phyloP scores from a whole-genome alignment of 139 green algal species.

The Coelastrella sp. region DNA sequence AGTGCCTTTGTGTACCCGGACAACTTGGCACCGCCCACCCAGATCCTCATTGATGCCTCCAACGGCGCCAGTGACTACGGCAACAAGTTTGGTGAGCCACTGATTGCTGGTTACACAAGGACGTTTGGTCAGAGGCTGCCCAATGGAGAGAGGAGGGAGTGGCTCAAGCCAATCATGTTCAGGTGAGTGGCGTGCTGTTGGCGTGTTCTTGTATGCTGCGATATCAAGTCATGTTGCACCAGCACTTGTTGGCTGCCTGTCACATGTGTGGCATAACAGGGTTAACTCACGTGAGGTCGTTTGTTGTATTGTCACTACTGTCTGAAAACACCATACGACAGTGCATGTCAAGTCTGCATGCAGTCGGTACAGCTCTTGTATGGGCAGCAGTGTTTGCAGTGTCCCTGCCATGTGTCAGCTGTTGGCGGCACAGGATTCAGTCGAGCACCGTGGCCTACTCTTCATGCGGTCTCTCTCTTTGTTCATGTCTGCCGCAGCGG shows the following conservation, averaged over 20 bases:
- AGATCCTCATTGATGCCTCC: conserved; percentile 99
- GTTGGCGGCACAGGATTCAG: too few species aligned
- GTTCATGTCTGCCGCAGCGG: conserved; percentile 62
- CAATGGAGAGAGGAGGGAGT: conserved; percentile 93
- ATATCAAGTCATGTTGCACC: too few species aligned
- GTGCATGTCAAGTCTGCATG: too few species aligned
- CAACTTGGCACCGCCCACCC: conserved; percentile 83
- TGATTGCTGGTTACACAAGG: conserved; percentile 95
- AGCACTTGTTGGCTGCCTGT: too few species aligned
- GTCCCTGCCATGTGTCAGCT: too few species aligned
- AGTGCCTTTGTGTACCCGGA: conserved; percentile 74
- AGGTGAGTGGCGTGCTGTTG: conserved; percentile 52
- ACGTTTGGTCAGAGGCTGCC: conserved; percentile 93
- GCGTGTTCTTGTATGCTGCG: not conserved
- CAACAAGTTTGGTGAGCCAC: conserved; percentile 99
- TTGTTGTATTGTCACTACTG: too few species aligned
- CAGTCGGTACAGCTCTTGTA: too few species aligned
- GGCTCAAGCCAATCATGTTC: conserved; percentile 99
- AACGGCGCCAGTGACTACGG: conserved; percentile 98
- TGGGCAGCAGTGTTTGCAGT: not conserved
- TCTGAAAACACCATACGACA: too few species aligned
- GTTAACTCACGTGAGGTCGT: too few species aligned
- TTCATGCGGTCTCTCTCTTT: not conserved
- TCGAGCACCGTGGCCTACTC: not conserved
- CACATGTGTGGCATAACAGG: too few species aligned